Conservation (phyloP, 495 filamentous ascomycete genomes). For the Xylaria curta region DNA sequence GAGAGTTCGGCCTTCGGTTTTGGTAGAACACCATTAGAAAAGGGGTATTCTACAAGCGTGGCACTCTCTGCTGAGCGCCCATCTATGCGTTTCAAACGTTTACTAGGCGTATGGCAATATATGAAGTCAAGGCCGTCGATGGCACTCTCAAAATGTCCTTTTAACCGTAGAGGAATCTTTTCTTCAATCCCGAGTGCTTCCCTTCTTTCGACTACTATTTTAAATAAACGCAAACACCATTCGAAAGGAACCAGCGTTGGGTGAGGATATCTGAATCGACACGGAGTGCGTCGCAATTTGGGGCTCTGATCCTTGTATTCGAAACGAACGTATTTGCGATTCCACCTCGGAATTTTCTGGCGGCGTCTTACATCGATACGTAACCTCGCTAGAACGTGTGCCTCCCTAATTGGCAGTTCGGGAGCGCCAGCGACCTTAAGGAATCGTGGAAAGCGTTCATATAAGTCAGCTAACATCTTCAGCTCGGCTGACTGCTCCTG, state of each 20-base stretch:
- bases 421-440: conserved; percentile 18
- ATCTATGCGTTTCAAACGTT: conserved; percentile 6
- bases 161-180: neutral
- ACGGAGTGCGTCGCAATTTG: neutral
- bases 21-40: conserved; percentile 14
- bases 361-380: neutral
- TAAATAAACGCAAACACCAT: conserved; percentile 22
- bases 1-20: conserved; percentile 19
- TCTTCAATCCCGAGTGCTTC: neutral
- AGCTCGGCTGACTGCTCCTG: conserved; percentile 19
- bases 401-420: conserved; percentile 11
- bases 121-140: conserved; percentile 8
- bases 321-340: neutral
- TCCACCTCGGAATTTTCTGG: conserved; percentile 13
- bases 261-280: conserved; percentile 23
- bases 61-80: neutral
- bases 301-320: no score
- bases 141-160: neutral
- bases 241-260: conserved; percentile 19
- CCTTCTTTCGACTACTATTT: neutral
- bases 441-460: conserved; percentile 25
- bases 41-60: conserved; percentile 13
- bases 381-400: conserved; percentile 18
- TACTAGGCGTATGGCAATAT: conserved; percentile 14
- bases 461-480: conserved; percentile 6